phyloP scores from a whole-genome alignment of 2,329 filamentous ascomycete genomes.

The Monascus ruber region DNA sequence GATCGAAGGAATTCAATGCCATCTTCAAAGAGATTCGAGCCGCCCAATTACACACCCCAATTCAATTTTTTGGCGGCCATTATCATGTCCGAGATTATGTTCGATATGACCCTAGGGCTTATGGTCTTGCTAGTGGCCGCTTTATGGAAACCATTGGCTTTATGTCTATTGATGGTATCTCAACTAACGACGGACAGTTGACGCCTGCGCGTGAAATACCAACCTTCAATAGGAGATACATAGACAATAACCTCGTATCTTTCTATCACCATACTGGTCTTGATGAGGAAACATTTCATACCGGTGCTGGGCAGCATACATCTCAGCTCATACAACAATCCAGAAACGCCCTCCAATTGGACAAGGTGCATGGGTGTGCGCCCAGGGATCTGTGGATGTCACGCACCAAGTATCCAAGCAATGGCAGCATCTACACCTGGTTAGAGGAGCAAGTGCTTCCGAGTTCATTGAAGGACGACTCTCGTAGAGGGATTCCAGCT shows the following conservation, averaged over 20 bases:
- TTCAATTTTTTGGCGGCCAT: slow-evolving; percentile 87
- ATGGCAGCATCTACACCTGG: slow-evolving; percentile 71
- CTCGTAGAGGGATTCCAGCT: slow-evolving; percentile 46
- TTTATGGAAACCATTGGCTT: slow-evolving; percentile 96
- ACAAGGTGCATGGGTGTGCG: slow-evolving; percentile 69
- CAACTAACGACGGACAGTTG: slow-evolving; percentile 26
- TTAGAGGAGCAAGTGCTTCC: slow-evolving; percentile 66
- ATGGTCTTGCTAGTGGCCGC: slow-evolving; percentile 73
- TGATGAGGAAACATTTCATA: slow-evolving; percentile 62
- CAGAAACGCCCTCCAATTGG: slow-evolving; percentile 59
- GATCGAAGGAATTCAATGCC: slow-evolving; percentile 65
- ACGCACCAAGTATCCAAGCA: slow-evolving; percentile 59
- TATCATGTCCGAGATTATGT: slow-evolving; percentile 77
- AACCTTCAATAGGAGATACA: slow-evolving; percentile 68
- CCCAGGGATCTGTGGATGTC: slow-evolving; percentile 73
- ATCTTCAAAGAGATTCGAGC: slow-evolving; percentile 70
- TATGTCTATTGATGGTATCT: slow-evolving; percentile 66
- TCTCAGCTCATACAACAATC: slow-evolving; percentile 58
- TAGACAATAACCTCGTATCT: slow-evolving; percentile 86
- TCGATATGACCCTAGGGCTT: slow-evolving; percentile 65
- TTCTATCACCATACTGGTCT: slow-evolving; percentile 69
- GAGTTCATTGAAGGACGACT: slow-evolving; percentile 47
- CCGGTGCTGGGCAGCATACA: slow-evolving; percentile 60
- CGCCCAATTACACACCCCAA: slow-evolving; percentile 67
- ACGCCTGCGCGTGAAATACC: slow-evolving; percentile 24